Evolutionary conservation across 2,329 filamentous ascomycete genomes (phyloP), one percentile per base, ranked within the genome.

Genomic region (Cytospora paraplurivora): DNA sequence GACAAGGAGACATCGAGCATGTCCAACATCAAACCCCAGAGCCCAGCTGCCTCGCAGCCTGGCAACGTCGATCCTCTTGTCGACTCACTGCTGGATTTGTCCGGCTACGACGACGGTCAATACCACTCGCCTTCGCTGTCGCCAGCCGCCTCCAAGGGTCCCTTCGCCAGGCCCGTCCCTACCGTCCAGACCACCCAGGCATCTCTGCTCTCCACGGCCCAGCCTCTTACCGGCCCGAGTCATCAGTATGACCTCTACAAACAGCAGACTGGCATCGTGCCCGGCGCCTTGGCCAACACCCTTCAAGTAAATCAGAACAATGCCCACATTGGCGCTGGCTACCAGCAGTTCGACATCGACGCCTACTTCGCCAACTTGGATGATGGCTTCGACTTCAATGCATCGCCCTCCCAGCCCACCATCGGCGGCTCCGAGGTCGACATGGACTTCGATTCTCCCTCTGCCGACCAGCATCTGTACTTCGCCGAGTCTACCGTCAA

Each of bases 181-280:
- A 79, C 60, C 41, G 56, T 63, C 8, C 60, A 65, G 56, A 53
- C 81, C 62, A 82, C 85, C 6, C 82, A 85, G n/a, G 77, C 81
- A 4, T 77, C 79, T 41, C 75, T 88, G 63, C 76, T 85, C 19
- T 76, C 57, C 12, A 78, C 81, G 61, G 76, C 71, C 33, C 84
- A 88, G 66, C 83, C 83, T 21, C 85, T 93, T 72, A 88, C 87
- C 55, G 91, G 88, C 41, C 94, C 95, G 10, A 97, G 92, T 76
- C 93, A 97, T 79, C 92, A 96, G 77, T 98, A 98, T 81, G 91
- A 93, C 72, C 88, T 92, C 73, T 96, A 97, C 81, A 91, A 92
- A 79, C 95, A 99, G 75, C 93, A 97, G 80, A 97, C 95, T 4
- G 93, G 93, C 67, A 88, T 97, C 35, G 92, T 95, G 0, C 89